Conservation (phyloP, 1,139 yeast genomes). For the Kazachstania sp. region DNA sequence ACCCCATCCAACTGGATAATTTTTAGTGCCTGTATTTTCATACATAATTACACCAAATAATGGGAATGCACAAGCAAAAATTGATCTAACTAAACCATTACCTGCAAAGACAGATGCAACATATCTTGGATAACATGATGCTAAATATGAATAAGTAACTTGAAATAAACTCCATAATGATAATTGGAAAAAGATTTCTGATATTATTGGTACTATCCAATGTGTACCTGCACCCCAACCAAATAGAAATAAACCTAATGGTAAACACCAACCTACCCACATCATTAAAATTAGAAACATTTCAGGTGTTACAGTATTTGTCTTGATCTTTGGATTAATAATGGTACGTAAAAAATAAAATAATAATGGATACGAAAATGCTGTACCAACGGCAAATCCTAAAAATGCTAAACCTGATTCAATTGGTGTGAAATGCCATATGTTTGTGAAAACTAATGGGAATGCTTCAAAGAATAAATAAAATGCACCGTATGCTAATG, state of each 20-base stretch:
- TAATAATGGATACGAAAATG: slow-evolving; percentile 12
- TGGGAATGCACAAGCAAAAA: slow-evolving; percentile 8
- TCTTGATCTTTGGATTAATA: slow-evolving; percentile 9
- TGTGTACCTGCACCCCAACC: slow-evolving; percentile 43
- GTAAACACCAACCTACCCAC: slow-evolving; percentile 13
- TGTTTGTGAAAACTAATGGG: slow-evolving; percentile 43
- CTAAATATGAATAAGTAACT: slow-evolving; percentile 29
- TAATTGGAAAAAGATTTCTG: slow-evolving; percentile 35
- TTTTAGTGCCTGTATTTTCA: slow-evolving; percentile 6
- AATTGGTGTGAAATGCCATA: slow-evolving; percentile 37
- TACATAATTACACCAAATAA: slow-evolving; percentile 8
- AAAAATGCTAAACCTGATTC: slow-evolving; percentile 16
- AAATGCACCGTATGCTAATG: slow-evolving; percentile 45
- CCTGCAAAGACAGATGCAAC: slow-evolving; percentile 55
- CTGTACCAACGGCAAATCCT: slow-evolving; percentile 19
- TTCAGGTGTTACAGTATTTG: slow-evolving; percentile 15
- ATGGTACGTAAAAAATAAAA: slow-evolving; percentile 8
- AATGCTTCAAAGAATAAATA: slow-evolving; percentile 56
- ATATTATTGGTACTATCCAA: slow-evolving; percentile 40
- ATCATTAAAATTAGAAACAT: slow-evolving; percentile 12
- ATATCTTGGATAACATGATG: slow-evolving; percentile 34
- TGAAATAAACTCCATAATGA: slow-evolving; percentile 40
- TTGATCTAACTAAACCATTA: slow-evolving; percentile 44
- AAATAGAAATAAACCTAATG: slow-evolving; percentile 14
- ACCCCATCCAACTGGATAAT: slow-evolving; percentile 10